phyloP scores from a whole-genome alignment of 805 yeast genomes.

The Vanderwaltozyma yarrowii region DNA sequence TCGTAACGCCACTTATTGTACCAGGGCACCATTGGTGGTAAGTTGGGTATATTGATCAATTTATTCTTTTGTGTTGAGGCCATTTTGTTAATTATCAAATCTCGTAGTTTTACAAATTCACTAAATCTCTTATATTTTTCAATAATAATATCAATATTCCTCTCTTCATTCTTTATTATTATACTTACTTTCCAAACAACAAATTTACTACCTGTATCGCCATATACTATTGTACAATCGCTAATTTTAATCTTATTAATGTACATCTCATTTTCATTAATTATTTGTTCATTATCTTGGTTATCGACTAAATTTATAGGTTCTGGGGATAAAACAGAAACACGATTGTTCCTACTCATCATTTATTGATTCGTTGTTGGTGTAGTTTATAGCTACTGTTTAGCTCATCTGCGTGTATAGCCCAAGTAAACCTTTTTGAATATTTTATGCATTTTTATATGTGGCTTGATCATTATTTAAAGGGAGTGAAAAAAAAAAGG shows the following conservation, averaged over 20 bases:
- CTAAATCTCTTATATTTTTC: constrained; percentile 50
- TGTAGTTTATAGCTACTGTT: too few relatives aligned
- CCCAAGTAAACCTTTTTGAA: too few relatives aligned
- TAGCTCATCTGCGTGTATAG: too few relatives aligned
- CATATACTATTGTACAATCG: constrained; percentile 23
- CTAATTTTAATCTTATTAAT: constrained; percentile 13
- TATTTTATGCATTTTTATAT: too few relatives aligned
- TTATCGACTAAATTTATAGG: constrained; percentile 19
- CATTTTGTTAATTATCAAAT: constrained; percentile 21
- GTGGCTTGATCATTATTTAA: too few relatives aligned
- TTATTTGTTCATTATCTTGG: constrained; percentile 4
- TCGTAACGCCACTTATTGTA: constrained; percentile 22
- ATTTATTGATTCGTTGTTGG: too few relatives aligned
- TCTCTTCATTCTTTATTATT: constrained; percentile 6
- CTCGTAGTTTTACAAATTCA: constrained; percentile 46
- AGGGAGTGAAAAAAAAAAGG: too few relatives aligned
- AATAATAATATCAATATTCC: constrained; percentile 18
- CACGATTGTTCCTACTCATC: not conserved
- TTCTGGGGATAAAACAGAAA: constrained; percentile 16
- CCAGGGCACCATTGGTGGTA: constrained; percentile 44
- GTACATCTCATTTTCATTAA: not conserved
- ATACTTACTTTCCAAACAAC: constrained; percentile 24
- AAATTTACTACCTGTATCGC: constrained; percentile 18
- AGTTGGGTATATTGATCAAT: constrained; percentile 32
- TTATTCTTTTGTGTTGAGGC: constrained; percentile 7